Evolutionary conservation across 2,329 filamentous ascomycete genomes (phyloP).

Genomic region (Stenocarpella maydis): DNA sequence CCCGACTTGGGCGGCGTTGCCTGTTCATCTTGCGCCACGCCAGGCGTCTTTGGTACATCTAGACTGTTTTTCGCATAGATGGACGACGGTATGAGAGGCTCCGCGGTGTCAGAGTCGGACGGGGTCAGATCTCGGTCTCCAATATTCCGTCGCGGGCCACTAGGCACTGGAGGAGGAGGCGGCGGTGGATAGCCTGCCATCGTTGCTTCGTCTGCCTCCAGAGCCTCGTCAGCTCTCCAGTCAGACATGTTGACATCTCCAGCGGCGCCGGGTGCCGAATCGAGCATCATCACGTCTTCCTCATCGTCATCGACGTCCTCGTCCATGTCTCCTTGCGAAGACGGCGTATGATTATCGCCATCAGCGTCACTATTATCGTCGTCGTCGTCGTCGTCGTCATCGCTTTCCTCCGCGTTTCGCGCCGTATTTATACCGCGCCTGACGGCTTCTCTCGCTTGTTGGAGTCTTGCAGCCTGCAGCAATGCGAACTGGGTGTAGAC

Average conservation of each 20-base stretch:
- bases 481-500: slow-evolving; percentile 38
- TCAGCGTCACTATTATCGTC: slow-evolving; percentile 57
- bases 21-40: slow-evolving; percentile 51
- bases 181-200: slow-evolving; percentile 77
- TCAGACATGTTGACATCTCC: slow-evolving; percentile 56
- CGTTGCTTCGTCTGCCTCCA: slow-evolving; percentile 80
- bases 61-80: slow-evolving; percentile 71
- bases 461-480: slow-evolving; percentile 43
- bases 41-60: slow-evolving; percentile 85
- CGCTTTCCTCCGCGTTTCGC: slow-evolving; percentile 46
- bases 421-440: background rate
- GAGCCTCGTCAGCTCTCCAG: slow-evolving; percentile 68
- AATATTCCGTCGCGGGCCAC: slow-evolving; percentile 52
- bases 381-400: slow-evolving; percentile 53
- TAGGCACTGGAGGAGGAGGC: slow-evolving; percentile 67
- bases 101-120: slow-evolving; percentile 76
- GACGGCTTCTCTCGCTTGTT: slow-evolving; percentile 40
- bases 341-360: slow-evolving; percentile 46
- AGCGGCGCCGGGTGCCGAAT: slow-evolving; percentile 54
- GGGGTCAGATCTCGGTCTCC: slow-evolving; percentile 71
- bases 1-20: slow-evolving; percentile 69
- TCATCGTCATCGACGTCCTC: slow-evolving; percentile 58
- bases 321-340: slow-evolving; percentile 43
- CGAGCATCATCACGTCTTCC: slow-evolving; percentile 67
- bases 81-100: slow-evolving; percentile 69